Evolutionary conservation across 1,284 basidiomycete genomes (phyloP).

Genomic region (Rhodotorula sp.): DNA sequence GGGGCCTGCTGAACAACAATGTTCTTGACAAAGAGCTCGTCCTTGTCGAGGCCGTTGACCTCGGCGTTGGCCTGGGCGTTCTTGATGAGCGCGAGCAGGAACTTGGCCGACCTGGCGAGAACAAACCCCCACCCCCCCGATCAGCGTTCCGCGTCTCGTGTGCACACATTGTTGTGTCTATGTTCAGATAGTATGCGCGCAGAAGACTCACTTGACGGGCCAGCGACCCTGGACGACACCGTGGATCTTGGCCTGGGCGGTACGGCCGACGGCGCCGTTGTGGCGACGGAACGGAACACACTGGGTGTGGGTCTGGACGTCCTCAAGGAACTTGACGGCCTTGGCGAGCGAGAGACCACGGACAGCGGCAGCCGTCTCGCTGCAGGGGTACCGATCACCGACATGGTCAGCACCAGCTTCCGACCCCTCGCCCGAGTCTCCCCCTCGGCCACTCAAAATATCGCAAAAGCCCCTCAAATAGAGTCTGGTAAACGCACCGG

Average conservation of each 20-base stretch:
- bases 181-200: too few species aligned
- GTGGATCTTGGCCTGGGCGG: constrained; percentile 83
- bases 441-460: too few species aligned
- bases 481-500: constrained; percentile 74
- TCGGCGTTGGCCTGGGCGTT: constrained; percentile 99
- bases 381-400: background rate
- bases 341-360: constrained; percentile 90
- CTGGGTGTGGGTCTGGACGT: constrained; percentile 96
- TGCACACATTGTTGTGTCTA: too few species aligned
- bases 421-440: too few species aligned
- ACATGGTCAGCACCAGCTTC: background rate
- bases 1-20: constrained; percentile 98
- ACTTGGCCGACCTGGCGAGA: constrained; percentile 61
- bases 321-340: constrained; percentile 90
- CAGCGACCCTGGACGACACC: constrained; percentile 68
- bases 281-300: constrained; percentile 96
- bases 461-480: constrained; percentile 44
- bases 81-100: constrained; percentile 91
- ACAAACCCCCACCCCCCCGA: background rate
- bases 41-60: constrained; percentile 90
- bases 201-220: constrained; percentile 82
- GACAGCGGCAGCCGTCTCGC: constrained; percentile 52
- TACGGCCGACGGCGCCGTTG: constrained; percentile 89
- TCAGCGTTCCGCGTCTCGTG: background rate
- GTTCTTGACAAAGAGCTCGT: constrained; percentile 90